A percentile compares a stretch with the other conserved stretches of the same genome.
Evolutionary conservation across 2,329 filamentous ascomycete genomes (phyloP).

Genomic region (Ilyonectria destructans): DNA sequence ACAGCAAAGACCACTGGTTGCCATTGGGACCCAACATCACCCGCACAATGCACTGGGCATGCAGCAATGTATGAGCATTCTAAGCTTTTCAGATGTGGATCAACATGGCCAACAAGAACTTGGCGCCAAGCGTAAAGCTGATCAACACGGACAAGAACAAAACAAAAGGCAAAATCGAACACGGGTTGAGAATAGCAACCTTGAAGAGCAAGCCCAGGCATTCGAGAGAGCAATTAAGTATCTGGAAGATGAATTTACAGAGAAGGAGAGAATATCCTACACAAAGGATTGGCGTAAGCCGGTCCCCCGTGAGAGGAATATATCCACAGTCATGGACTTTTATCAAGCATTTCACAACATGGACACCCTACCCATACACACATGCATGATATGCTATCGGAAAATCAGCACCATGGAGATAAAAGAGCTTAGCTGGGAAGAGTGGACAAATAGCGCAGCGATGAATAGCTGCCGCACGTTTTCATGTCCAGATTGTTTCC

Average conservation of each 20-base stretch:
- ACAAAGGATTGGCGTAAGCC: not conserved
- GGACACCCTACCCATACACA: conserved; percentile 8
- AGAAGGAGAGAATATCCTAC: not conserved
- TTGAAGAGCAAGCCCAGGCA: too few relatives aligned
- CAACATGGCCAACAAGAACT: too few relatives aligned
- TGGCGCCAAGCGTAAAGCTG: too few relatives aligned
- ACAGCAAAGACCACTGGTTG: not conserved
- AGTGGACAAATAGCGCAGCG: not conserved
- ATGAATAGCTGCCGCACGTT: conserved; percentile 1
- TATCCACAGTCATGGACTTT: not conserved
- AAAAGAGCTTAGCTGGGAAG: not conserved
- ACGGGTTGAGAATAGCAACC: too few relatives aligned
- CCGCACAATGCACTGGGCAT: too few relatives aligned
- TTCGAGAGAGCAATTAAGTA: too few relatives aligned
- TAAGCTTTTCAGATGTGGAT: too few relatives aligned
- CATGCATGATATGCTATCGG: conserved; percentile 9
- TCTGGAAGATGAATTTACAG: too few relatives aligned
- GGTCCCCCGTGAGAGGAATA: not conserved
- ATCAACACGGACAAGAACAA: too few relatives aligned
- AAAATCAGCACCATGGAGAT: conserved; percentile 1
- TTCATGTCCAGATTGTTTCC: not conserved
- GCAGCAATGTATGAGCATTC: too few relatives aligned
- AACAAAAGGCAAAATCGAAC: too few relatives aligned
- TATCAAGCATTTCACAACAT: conserved; percentile 2
- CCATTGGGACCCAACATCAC: not conserved